Conservation (phyloP, 2,329 filamentous ascomycete genomes). For the Acephala macrosclerotiorum region DNA sequence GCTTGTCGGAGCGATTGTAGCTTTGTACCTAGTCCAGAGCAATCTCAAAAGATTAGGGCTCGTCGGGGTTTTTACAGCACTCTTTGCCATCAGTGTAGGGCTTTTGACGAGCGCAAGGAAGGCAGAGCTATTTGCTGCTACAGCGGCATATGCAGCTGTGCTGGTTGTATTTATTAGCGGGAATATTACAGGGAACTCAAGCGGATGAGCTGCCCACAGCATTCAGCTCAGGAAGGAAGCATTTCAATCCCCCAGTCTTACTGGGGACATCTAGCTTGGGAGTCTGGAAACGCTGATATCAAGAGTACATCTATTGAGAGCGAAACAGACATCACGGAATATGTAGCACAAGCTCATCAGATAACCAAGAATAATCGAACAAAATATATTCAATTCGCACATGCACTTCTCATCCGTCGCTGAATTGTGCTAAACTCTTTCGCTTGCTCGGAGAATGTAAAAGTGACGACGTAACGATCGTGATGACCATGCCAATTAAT, state of each 20-base stretch:
- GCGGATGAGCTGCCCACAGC: neutral
- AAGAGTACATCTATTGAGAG: no score
- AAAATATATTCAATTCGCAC: no score
- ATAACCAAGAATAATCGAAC: no score
- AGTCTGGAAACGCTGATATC: no score
- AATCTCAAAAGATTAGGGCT: neutral
- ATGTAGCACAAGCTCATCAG: no score
- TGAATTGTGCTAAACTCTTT: no score
- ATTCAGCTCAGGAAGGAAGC: neutral
- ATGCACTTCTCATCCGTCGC: no score
- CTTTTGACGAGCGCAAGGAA: slow-evolving; percentile 1
- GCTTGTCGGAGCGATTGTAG: neutral
- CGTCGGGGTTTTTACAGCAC: neutral
- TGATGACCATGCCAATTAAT: no score
- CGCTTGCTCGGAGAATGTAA: no score
- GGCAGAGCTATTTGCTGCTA: neutral
- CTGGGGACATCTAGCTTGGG: no score
- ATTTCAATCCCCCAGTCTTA: neutral
- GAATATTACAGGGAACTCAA: neutral
- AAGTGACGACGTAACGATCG: no score
- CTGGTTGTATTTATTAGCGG: slow-evolving; percentile 1
- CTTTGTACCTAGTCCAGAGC: neutral
- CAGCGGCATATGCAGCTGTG: slow-evolving; percentile 5
- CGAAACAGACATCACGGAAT: no score
- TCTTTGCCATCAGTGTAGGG: neutral